Percentiles rank a stretch among this genome's conserved stretches.
Conservation (phyloP, 495 filamentous ascomycete species). For the Chlorociboria aeruginascens region DNA sequence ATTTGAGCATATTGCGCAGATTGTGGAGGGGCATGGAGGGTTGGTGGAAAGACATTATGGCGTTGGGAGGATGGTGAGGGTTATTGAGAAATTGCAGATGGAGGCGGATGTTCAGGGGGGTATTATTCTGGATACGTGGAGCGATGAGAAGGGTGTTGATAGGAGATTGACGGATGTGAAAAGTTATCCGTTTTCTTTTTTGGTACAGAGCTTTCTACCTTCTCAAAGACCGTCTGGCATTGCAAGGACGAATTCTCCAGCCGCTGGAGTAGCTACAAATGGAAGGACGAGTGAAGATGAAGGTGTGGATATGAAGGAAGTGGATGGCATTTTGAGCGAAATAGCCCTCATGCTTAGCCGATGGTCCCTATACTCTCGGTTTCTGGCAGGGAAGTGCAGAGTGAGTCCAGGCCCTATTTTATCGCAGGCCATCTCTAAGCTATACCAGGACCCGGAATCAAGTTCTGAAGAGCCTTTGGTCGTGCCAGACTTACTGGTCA, state of each 20-base stretch:
- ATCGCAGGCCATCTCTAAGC: slow-evolving; percentile 11
- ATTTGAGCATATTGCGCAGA: slow-evolving; percentile 95
- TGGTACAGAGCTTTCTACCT: slow-evolving; percentile 87
- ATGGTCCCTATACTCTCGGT: slow-evolving; percentile 87
- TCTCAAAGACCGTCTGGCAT: slow-evolving; percentile 36
- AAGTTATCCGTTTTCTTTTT: slow-evolving; percentile 91
- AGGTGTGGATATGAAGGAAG: slow-evolving; percentile 87
- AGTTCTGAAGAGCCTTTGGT: slow-evolving; percentile 34
- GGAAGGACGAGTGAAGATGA: slow-evolving; percentile 63
- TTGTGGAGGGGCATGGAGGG: slow-evolving; percentile 80
- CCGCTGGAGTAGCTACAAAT: slow-evolving; percentile 29
- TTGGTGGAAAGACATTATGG: slow-evolving; percentile 93
- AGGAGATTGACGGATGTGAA: slow-evolving; percentile 85
- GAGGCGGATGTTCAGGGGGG: slow-evolving; percentile 97
- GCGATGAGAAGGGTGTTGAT: slow-evolving; percentile 74
- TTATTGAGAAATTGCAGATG: slow-evolving; percentile 84
- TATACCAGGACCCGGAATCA: slow-evolving; percentile 31
- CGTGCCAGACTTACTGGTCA: slow-evolving; percentile 57
- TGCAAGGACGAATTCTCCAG: slow-evolving; percentile 45
- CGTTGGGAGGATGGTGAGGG: slow-evolving; percentile 81
- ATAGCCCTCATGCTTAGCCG: slow-evolving; percentile 81
- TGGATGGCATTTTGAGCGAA: slow-evolving; percentile 77
- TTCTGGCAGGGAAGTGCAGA: slow-evolving; percentile 65
- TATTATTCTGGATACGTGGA: slow-evolving; percentile 90
- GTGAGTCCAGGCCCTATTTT: slow-evolving; percentile 10